Evolutionary conservation across 2,329 filamentous ascomycete genomes (phyloP).

Genomic region (Ramularia endophylla): DNA sequence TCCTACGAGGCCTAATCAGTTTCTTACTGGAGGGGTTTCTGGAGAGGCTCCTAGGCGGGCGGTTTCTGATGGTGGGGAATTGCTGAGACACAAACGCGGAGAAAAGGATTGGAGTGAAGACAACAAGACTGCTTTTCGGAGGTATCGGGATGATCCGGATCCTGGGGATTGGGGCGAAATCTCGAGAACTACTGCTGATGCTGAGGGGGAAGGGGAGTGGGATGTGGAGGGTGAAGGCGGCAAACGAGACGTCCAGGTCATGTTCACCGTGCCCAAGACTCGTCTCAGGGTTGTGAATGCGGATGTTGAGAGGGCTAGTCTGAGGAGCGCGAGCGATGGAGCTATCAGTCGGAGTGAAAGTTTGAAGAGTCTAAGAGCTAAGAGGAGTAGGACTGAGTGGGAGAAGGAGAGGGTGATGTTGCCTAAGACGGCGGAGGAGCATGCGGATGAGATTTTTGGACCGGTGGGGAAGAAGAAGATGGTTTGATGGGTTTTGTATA

Average conservation of each 20-base stretch:
- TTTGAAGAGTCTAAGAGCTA: no score
- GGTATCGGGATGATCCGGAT: constrained; percentile 29
- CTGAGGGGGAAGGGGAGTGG: constrained; percentile 41
- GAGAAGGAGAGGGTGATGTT: no score
- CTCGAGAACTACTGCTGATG: constrained; percentile 17
- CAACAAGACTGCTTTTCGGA: constrained; percentile 14
- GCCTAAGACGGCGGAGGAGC: no score
- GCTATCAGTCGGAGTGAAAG: constrained; percentile 7
- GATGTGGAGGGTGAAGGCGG: constrained; percentile 45
- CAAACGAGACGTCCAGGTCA: constrained; percentile 50
- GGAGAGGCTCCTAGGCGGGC: constrained; percentile 33
- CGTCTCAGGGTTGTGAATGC: constrained; percentile 84
- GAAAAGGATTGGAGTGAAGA: constrained; percentile 34
- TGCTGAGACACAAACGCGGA: constrained; percentile 38
- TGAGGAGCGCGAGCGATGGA: constrained; percentile 31
- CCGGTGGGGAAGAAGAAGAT: no score
- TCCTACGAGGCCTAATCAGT: constrained; percentile 4
- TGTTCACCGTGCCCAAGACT: constrained; percentile 91
- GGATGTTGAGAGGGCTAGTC: constrained; percentile 44
- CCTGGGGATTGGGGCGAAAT: constrained; percentile 32
- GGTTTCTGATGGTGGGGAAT: constrained; percentile 38
- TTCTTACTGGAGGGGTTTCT: not conserved
- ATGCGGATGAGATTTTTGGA: no score
- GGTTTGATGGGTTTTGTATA: no score
- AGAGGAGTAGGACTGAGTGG: no score